phyloP scores from a whole-genome alignment of 164 flowering plant species.

The Pachysandra terminalis region DNA sequence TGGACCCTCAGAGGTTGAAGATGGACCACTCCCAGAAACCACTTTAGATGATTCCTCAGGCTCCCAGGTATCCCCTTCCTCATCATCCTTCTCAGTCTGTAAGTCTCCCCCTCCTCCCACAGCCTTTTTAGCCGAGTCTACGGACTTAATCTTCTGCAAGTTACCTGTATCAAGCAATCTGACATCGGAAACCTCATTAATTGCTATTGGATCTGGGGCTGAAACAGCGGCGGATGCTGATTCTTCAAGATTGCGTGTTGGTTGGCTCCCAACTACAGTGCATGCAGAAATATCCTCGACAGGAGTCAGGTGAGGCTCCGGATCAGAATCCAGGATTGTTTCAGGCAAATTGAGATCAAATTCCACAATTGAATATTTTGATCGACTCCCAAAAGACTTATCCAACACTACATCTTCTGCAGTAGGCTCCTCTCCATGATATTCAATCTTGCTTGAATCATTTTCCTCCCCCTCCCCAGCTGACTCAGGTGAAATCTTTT shows the following conservation, averaged over 20 bases:
- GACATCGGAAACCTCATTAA: constrained; percentile 27
- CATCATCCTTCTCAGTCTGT: constrained; percentile 45
- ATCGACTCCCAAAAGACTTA: constrained; percentile 25
- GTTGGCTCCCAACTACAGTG: constrained; percentile 14
- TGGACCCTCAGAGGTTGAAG: constrained; percentile 67
- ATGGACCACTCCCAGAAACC: constrained; percentile 29
- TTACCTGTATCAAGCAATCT: constrained; percentile 20
- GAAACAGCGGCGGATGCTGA: constrained; percentile 19
- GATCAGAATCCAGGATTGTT: constrained; percentile 46
- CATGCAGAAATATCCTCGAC: constrained; percentile 31
- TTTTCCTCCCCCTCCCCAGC: constrained; percentile 25
- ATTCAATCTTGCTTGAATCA: constrained; percentile 21
- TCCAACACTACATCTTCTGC: constrained; percentile 23
- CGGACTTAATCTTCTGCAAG: constrained; percentile 25
- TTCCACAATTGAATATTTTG: constrained; percentile 28
- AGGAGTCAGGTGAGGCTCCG: constrained; percentile 23
- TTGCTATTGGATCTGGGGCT: constrained; percentile 18
- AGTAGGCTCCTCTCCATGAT: constrained; percentile 28
- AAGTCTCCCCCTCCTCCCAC: constrained; percentile 34
- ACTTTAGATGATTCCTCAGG: constrained; percentile 46
- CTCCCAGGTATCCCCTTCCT: constrained; percentile 60
- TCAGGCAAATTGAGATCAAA: constrained; percentile 50
- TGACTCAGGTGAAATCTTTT: constrained; percentile 22
- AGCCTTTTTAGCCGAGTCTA: constrained; percentile 34
- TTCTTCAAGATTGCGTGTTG: constrained; percentile 24